phyloP scores from a whole-genome alignment of 176 grass and related monocot species.

The maize (Zea mays) region DNA sequence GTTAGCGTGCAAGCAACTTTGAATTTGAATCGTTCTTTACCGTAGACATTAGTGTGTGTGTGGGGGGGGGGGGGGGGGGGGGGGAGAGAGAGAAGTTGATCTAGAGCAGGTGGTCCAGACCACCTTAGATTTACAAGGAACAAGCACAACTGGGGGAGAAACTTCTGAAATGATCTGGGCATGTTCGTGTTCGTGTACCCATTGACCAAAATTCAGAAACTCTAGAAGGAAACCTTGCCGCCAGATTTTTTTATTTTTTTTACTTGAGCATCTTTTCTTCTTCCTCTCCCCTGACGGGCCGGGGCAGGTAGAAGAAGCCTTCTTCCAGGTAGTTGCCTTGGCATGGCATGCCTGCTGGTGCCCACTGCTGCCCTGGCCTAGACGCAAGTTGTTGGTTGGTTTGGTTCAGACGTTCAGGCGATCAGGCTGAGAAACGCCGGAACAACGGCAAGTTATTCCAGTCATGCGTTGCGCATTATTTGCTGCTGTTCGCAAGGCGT shows the following conservation, averaged over 20 bases:
- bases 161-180: constrained; percentile 10
- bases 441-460: not conserved
- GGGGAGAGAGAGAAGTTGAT: not conserved
- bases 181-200: constrained; percentile 12
- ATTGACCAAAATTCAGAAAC: not conserved
- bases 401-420: not conserved
- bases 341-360: constrained; percentile 1
- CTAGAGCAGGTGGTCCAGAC: not conserved
- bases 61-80: too few species aligned
- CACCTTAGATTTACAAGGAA: not conserved
- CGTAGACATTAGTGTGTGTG: not conserved
- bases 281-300: not conserved
- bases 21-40: not conserved
- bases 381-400: constrained; percentile 22
- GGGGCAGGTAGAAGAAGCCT: constrained; percentile 10
- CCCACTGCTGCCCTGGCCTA: not conserved
- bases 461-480: not conserved
- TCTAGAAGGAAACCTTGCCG: constrained; percentile 7
- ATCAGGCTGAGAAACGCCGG: constrained; percentile 3
- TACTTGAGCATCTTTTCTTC: constrained; percentile 10
- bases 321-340: constrained; percentile 11
- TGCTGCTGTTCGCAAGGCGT: not conserved
- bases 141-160: constrained; percentile 6
- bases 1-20: not conserved
- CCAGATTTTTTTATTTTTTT: too few species aligned